Base-by-base conservation (phyloP, 1,139 yeast species). In the Yarrowia galli region DNA sequence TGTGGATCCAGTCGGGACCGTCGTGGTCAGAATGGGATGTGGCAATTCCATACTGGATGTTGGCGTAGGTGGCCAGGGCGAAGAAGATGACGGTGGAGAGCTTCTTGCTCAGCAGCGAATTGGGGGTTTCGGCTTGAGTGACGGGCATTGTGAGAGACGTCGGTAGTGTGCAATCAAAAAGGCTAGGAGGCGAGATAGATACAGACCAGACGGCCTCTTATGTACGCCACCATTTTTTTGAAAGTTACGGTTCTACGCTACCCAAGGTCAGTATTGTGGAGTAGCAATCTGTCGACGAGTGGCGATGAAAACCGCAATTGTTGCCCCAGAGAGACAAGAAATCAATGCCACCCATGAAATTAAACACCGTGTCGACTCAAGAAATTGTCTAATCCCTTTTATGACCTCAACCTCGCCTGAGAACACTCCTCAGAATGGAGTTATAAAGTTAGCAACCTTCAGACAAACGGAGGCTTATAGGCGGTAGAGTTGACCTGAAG, bases 1-100 rank as follows among this genome's bases (percentile, higher is more conserved):
- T 35, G 46, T 61, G 66, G 20, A 61, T 61, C 66, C 66, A 61
- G 46, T 61, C 66, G 46, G 66, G 66, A 18, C 66, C 66, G n/a
- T 61, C 66, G 36, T 61, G 66, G 56, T 61, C 46, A 23, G 56
- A 61, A 36, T 61, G 66, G 12, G 66, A 22, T 12, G 66, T 46
- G 38, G 66, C 20, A 15, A 61, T 32, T 3, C 66, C 66, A 28
- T 46, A 61, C 28, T 61, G 49, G 56, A 61, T 46, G 56, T 61
- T 61, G 56, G 56, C 66, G n/a, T 61, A 61, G 23, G 66, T 61
- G 18, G 66, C 66, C 66, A 61, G 66, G 13, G 20, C 56, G 12
- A 61, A 61, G 46, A 61, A 61, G 28, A 61, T 9, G 20, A 61
- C 54, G 49, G 66, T 36, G 54, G 56, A 36, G 56, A 61, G 25